Evolutionary conservation across 2,329 filamentous ascomycete genomes (phyloP).

Genomic region (Neopestalotiopsis sp.): DNA sequence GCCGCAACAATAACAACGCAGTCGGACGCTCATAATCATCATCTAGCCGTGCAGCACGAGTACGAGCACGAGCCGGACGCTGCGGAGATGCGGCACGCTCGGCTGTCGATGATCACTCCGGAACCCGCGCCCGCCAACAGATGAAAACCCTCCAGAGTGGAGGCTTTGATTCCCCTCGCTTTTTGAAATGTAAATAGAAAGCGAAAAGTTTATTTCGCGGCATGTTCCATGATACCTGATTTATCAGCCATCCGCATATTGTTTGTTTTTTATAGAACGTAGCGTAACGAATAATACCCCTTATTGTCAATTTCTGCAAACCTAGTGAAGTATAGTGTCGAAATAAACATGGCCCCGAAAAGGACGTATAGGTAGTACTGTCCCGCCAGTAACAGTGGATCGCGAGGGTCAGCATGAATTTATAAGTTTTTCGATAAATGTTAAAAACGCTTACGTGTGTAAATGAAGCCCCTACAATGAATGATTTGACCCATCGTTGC

Average conservation of each 20-base stretch:
- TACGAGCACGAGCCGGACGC: not conserved
- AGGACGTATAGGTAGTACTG: not conserved
- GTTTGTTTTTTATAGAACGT: not conserved
- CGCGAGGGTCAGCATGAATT: too few species aligned
- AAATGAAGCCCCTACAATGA: too few species aligned
- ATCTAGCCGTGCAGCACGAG: not conserved
- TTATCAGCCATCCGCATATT: not conserved
- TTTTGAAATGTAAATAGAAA: not conserved
- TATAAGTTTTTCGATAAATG: too few species aligned
- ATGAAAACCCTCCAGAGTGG: not conserved
- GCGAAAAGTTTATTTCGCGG: not conserved
- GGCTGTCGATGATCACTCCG: not conserved
- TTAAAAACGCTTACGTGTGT: too few species aligned
- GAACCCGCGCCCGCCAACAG: not conserved
- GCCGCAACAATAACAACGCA: not conserved
- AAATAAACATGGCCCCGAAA: not conserved
- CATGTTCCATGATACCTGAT: not conserved
- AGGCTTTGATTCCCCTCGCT: not conserved
- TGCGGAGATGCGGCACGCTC: not conserved
- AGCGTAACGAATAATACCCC: conserved; percentile 1
- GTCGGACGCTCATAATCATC: not conserved
- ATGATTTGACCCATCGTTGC: too few species aligned
- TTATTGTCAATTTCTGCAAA: not conserved
- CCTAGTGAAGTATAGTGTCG: too few species aligned
- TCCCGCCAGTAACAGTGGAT: not conserved